A percentile compares a stretch with the other conserved stretches of the same genome.
Conservation (phyloP, 2,329 filamentous ascomycete genomes). For the Aaosphaeria pasadenensis region DNA sequence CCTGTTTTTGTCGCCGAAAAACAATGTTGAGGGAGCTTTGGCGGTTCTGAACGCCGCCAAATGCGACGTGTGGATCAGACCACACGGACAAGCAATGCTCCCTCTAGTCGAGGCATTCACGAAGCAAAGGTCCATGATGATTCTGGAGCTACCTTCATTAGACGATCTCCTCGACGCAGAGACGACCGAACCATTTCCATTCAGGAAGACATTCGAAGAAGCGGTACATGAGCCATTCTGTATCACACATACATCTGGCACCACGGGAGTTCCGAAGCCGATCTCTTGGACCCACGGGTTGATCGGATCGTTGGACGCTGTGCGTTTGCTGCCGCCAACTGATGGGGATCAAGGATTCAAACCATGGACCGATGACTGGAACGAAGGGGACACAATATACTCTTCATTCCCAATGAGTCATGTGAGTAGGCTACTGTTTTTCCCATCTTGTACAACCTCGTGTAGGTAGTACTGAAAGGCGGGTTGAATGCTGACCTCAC, state of each 20-base stretch:
- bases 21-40: constrained; percentile 15
- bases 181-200: constrained; percentile 8
- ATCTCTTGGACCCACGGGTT: constrained; percentile 31
- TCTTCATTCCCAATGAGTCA: constrained; percentile 39
- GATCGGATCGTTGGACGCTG: constrained; percentile 37
- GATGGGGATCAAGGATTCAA: constrained; percentile 22
- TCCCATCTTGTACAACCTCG: background rate
- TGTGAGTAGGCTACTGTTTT: constrained; percentile 13
- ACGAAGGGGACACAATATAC: constrained; percentile 17
- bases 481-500: background rate
- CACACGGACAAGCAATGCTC: constrained; percentile 1
- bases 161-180: constrained; percentile 11
- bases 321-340: constrained; percentile 30
- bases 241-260: constrained; percentile 34
- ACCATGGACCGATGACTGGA: constrained; percentile 20
- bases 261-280: constrained; percentile 36
- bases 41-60: constrained; percentile 16
- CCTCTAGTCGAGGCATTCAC: constrained; percentile 11
- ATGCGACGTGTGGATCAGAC: constrained; percentile 14
- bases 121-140: constrained; percentile 7
- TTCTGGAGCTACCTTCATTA: constrained; percentile 12
- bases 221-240: constrained; percentile 20
- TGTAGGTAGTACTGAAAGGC: background rate
- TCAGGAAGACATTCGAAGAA: constrained; percentile 16
- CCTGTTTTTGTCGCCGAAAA: constrained; percentile 19